phyloP scores from a whole-genome alignment of 768 basidiomycete genomes.

The Amanita rimosa region DNA sequence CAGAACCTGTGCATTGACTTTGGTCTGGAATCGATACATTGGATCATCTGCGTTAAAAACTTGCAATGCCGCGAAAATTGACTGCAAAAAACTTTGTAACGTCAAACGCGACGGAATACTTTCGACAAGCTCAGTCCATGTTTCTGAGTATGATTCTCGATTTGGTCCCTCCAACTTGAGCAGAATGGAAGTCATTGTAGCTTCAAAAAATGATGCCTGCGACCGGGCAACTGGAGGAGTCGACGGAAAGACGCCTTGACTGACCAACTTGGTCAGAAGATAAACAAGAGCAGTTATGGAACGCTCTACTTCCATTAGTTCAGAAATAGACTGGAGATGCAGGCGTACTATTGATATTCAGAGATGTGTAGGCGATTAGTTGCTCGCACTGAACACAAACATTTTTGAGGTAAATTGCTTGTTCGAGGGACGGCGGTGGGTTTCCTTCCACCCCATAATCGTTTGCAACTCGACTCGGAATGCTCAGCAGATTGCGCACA shows the following conservation, averaged over 20 bases:
- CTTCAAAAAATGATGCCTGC: constrained; percentile 61
- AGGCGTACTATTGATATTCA: constrained; percentile 26
- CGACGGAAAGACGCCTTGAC: constrained; percentile 53
- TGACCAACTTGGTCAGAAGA: constrained; percentile 56
- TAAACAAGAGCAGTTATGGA: constrained; percentile 32
- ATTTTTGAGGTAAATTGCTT: constrained; percentile 42
- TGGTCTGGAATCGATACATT: constrained; percentile 31
- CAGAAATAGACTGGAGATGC: neutral
- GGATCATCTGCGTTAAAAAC: constrained; percentile 18
- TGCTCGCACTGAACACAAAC: constrained; percentile 42
- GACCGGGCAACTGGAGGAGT: constrained; percentile 37
- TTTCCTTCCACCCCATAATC: constrained; percentile 31
- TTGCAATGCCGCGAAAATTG: constrained; percentile 42
- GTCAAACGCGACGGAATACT: constrained; percentile 38
- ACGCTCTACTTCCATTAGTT: constrained; percentile 17
- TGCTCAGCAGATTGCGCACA: constrained; percentile 46
- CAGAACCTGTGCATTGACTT: constrained; percentile 45
- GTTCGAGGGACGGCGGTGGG: constrained; percentile 39
- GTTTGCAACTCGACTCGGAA: constrained; percentile 79
- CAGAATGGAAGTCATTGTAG: constrained; percentile 38
- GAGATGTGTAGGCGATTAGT: constrained; percentile 35
- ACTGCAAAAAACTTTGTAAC: constrained; percentile 46
- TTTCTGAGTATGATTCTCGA: constrained; percentile 26
- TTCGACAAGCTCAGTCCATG: constrained; percentile 38
- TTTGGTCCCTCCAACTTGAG: constrained; percentile 18